Evolutionary conservation across 78 protist species (phyloP).

Genomic region (Anaeramoeba flamelloides): DNA sequence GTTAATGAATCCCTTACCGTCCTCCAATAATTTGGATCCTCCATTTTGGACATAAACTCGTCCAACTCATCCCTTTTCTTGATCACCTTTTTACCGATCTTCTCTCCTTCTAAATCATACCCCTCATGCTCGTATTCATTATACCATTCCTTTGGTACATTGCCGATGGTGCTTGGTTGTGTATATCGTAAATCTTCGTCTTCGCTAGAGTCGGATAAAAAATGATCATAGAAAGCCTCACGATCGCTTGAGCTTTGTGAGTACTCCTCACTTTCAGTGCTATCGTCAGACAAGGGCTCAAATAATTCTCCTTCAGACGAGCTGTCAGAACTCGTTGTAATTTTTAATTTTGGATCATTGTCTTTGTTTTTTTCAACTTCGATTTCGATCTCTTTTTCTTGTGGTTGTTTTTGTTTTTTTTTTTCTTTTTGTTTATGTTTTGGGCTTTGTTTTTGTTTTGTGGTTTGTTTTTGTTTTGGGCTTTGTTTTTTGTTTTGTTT

Average conservation of each 20-base stretch:
- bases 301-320: no score
- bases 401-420: no score
- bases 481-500: no score
- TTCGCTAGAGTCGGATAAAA: not conserved
- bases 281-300: no score
- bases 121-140: not conserved
- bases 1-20: not conserved
- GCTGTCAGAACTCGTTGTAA: no score
- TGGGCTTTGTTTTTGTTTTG: no score
- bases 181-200: not conserved
- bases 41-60: not conserved
- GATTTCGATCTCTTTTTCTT: no score
- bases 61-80: not conserved
- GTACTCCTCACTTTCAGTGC: not conserved
- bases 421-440: no score
- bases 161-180: not conserved
- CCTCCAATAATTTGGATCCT: not conserved
- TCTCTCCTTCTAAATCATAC: not conserved
- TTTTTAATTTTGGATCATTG: no score
- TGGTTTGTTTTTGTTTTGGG: no score
- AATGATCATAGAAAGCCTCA: not conserved
- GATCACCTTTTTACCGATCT: not conserved
- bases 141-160: not conserved
- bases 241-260: not conserved
- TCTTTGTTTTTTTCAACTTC: no score